Conservation (phyloP, 2,329 filamentous ascomycete genomes). For the Torrubiellomyces zombiae region DNA sequence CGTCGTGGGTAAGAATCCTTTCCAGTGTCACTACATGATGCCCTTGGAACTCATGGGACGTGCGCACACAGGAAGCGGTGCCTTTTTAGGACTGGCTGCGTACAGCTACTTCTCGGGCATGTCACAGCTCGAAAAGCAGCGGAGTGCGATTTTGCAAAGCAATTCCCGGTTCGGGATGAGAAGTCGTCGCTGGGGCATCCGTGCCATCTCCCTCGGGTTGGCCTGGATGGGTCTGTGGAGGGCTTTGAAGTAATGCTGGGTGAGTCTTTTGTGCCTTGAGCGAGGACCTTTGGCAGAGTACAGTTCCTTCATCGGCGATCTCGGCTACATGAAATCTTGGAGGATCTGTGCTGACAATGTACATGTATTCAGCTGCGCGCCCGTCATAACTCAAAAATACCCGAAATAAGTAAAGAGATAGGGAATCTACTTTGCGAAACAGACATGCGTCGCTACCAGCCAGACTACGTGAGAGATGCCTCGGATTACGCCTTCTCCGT, state of each 20-base stretch:
- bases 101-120: constrained; percentile 68
- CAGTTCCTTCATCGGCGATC: too few species aligned
- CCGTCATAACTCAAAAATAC: too few species aligned
- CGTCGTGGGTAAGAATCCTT: constrained; percentile 42
- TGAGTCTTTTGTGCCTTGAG: too few species aligned
- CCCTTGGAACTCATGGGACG: neutral
- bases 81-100: constrained; percentile 57
- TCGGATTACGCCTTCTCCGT: too few species aligned
- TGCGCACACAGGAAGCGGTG: constrained; percentile 42
- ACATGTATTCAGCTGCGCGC: too few species aligned
- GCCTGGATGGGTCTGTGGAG: constrained; percentile 57
- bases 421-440: too few species aligned
- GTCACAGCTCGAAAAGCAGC: constrained; percentile 50
- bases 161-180: constrained; percentile 57
- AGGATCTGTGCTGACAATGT: too few species aligned
- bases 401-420: too few species aligned
- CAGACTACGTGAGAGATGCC: too few species aligned
- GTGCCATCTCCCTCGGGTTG: constrained; percentile 48
- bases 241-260: constrained; percentile 39
- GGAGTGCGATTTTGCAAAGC: constrained; percentile 48
- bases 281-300: too few species aligned
- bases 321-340: too few species aligned
- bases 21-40: neutral
- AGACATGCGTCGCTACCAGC: too few species aligned
- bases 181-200: constrained; percentile 50